These are phyloP conservation scores for Ophiocordyceps robertsii DNA, from an alignment of 2,329 filamentous ascomycete genomes.

Conservation along the genomic window DNA sequence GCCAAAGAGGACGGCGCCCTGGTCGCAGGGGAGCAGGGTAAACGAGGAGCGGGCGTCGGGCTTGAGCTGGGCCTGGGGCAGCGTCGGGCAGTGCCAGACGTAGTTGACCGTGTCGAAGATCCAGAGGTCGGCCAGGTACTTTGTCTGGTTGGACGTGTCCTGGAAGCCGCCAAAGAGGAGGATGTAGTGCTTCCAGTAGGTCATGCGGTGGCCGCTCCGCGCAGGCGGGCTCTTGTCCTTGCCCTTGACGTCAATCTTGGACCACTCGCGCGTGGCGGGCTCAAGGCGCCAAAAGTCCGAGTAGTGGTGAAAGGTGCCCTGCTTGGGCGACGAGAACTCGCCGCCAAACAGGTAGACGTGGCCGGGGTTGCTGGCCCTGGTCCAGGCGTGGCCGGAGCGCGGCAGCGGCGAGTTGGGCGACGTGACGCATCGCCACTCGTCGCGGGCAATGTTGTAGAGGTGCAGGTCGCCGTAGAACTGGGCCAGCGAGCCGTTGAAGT, in stretches of 20 bases:
- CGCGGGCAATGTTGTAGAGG: constrained; percentile 64
- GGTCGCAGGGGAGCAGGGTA: constrained; percentile 79
- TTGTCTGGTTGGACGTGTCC: constrained; percentile 88
- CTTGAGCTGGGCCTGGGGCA: constrained; percentile 69
- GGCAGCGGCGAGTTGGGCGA: constrained; percentile 86
- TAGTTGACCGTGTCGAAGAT: constrained; percentile 86
- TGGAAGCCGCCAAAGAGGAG: constrained; percentile 94
- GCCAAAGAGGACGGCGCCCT: constrained; percentile 79
- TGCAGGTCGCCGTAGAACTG: constrained; percentile 55
- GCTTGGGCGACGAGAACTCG: constrained; percentile 92
- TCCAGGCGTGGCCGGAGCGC: constrained; percentile 89
- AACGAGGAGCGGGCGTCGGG: constrained; percentile 88
- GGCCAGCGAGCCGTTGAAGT: constrained; percentile 83
- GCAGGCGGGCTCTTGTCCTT: constrained; percentile 70
- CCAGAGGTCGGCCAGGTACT: constrained; percentile 89
- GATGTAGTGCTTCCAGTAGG: constrained; percentile 93
- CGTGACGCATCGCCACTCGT: constrained; percentile 84
- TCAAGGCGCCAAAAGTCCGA: constrained; percentile 97
- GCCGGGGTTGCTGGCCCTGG: constrained; percentile 70
- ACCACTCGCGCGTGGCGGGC: constrained; percentile 77
- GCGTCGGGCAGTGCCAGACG: constrained; percentile 64
- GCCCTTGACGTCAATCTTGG: constrained; percentile 66
- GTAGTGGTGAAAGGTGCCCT: constrained; percentile 98
- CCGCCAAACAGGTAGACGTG: constrained; percentile 89
- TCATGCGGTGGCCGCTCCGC: constrained; percentile 88